phyloP scores from a whole-genome alignment of 805 yeast species.

The Yarrowia osloensis region DNA sequence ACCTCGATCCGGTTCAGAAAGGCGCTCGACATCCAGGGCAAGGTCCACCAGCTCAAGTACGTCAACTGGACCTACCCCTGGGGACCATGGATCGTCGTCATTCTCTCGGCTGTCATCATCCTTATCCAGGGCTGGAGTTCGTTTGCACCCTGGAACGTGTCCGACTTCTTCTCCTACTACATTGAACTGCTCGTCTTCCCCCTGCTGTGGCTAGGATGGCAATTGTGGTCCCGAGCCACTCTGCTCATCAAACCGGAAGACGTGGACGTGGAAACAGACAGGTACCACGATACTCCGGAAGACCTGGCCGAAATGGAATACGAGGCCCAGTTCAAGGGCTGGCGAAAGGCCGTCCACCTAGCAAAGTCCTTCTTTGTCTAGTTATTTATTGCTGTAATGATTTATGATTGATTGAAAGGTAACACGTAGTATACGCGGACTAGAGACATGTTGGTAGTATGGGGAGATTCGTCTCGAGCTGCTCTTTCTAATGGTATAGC shows the following conservation, averaged over 20 bases:
- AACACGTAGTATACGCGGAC: too few species aligned
- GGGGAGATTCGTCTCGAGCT: too few species aligned
- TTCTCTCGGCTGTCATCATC: slow-evolving; percentile 51
- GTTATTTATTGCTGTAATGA: neutral
- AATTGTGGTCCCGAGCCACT: slow-evolving; percentile 61
- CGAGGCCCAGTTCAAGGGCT: slow-evolving; percentile 34
- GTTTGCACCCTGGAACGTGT: slow-evolving; percentile 65
- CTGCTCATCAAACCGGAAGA: slow-evolving; percentile 62
- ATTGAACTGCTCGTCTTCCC: slow-evolving; percentile 61
- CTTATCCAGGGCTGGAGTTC: slow-evolving; percentile 66
- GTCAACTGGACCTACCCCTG: slow-evolving; percentile 55
- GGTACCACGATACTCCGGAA: slow-evolving; percentile 56
- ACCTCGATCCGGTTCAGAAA: slow-evolving; percentile 57
- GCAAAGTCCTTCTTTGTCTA: slow-evolving; percentile 26
- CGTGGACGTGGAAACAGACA: slow-evolving; percentile 77
- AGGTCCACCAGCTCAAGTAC: slow-evolving; percentile 49
- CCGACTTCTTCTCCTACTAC: slow-evolving; percentile 65
- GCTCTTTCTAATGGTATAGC: too few species aligned
- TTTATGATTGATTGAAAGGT: neutral
- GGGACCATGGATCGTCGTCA: slow-evolving; percentile 52
- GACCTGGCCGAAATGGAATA: slow-evolving; percentile 48
- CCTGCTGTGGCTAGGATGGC: slow-evolving; percentile 58
- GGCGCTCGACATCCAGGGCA: slow-evolving; percentile 48
- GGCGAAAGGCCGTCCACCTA: slow-evolving; percentile 14
- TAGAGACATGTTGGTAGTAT: too few species aligned